A percentile compares a stretch with the other conserved stretches of the same genome.
These are phyloP conservation scores for Daldinia sp. DNA, from an alignment of 2,329 filamentous ascomycete genomes.

Conservation along the genomic window DNA sequence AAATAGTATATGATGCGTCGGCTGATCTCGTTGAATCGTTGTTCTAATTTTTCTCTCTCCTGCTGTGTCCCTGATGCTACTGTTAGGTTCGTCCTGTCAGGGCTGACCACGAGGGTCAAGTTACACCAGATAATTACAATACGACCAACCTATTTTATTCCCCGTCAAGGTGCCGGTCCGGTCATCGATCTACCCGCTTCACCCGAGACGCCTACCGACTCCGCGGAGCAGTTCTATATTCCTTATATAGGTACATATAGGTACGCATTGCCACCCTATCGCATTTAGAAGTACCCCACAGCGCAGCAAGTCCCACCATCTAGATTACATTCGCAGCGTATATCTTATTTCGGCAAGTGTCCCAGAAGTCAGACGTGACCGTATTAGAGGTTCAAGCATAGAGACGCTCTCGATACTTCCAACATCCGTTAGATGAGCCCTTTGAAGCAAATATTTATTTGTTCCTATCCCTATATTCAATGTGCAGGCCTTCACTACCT, in stretches of 20 bases:
- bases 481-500: not conserved
- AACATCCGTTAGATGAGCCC: not conserved
- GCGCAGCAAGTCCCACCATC: not conserved
- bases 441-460: not conserved
- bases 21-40: slow-evolving; percentile 6
- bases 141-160: slow-evolving; percentile 21
- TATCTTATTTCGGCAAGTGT: not conserved
- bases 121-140: slow-evolving; percentile 29
- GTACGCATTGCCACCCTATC: slow-evolving; percentile 35
- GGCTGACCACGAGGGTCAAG: slow-evolving; percentile 25
- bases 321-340: not conserved
- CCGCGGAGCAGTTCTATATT: slow-evolving; percentile 46
- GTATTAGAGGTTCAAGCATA: not conserved
- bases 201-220: slow-evolving; percentile 26
- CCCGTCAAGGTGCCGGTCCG: slow-evolving; percentile 36
- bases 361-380: not conserved
- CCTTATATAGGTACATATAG: too few species aligned
- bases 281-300: not conserved
- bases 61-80: slow-evolving; percentile 27
- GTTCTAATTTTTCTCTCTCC: slow-evolving; percentile 9
- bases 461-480: not conserved
- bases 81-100: slow-evolving; percentile 30
- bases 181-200: slow-evolving; percentile 32
- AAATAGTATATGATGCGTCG: slow-evolving; percentile 11
- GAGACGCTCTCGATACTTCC: not conserved